These are phyloP conservation scores for Aspergillus floridensis DNA, from an alignment of 2,329 filamentous ascomycete species.

Conservation along the genomic window DNA sequence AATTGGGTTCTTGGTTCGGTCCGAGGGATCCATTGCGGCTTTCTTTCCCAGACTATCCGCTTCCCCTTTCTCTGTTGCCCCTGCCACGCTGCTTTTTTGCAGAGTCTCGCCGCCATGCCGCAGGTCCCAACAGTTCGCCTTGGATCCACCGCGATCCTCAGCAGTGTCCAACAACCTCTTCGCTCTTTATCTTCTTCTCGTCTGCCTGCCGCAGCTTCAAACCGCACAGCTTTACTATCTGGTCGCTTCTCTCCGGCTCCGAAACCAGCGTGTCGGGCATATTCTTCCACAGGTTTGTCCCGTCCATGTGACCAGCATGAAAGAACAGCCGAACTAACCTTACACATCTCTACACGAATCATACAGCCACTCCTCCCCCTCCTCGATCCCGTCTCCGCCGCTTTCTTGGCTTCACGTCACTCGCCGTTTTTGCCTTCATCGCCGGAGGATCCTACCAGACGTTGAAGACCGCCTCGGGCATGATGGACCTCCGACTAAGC, in stretches of 20 bases:
- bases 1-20: neutral
- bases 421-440: constrained; percentile 35
- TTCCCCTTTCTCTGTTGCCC: neutral
- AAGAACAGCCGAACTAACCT: neutral
- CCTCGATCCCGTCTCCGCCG: constrained; percentile 32
- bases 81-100: neutral
- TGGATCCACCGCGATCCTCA: constrained; percentile 1
- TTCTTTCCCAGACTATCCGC: neutral
- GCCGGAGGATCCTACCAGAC: constrained; percentile 31
- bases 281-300: constrained; percentile 5
- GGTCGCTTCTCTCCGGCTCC: neutral
- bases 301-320: neutral
- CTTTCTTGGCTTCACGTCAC: constrained; percentile 35
- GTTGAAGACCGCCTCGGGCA: constrained; percentile 23
- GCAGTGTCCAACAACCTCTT: neutral
- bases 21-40: neutral
- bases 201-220: neutral
- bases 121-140: constrained; percentile 1
- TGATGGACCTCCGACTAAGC: constrained; percentile 44
- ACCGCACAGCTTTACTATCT: neutral
- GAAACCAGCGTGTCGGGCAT: neutral
- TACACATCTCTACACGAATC: neutral
- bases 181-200: constrained; percentile 4
- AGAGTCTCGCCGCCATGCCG: constrained; percentile 3
- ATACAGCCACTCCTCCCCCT: constrained; percentile 16